phyloP scores from a whole-genome alignment of 306 rosid species.

The Vachellia pachyceras region DNA sequence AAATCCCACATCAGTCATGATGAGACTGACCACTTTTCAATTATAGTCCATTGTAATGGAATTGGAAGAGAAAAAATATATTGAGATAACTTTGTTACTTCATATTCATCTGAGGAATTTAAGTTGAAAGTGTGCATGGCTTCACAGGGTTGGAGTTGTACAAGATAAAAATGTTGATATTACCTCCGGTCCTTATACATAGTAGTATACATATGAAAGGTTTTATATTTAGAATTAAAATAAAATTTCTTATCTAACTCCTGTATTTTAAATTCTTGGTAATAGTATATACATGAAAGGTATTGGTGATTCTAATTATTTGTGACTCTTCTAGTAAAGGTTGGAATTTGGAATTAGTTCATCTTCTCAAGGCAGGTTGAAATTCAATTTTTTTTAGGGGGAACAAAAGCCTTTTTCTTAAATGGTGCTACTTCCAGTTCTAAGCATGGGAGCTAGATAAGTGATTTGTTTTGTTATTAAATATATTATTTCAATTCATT shows the following conservation, averaged over 20 bases:
- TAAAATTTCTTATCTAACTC: too few relatives aligned
- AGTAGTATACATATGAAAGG: too few relatives aligned
- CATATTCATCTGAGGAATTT: not conserved
- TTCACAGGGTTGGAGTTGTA: not conserved
- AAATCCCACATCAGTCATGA: not conserved
- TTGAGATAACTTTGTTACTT: not conserved
- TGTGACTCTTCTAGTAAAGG: not conserved
- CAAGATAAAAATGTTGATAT: not conserved
- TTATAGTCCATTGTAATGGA: not conserved
- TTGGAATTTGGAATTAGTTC: too few relatives aligned
- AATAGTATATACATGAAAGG: not conserved
- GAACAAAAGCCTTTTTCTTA: too few relatives aligned
- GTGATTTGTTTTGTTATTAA: too few relatives aligned
- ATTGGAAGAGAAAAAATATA: not conserved
- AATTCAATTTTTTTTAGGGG: not conserved
- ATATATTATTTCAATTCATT: too few relatives aligned
- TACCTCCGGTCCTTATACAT: too few relatives aligned
- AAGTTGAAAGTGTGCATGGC: not conserved
- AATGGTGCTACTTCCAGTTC: too few relatives aligned
- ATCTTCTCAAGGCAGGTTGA: too few relatives aligned
- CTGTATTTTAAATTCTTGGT: too few relatives aligned
- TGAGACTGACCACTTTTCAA: not conserved
- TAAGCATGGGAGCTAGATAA: too few relatives aligned
- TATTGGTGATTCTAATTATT: not conserved
- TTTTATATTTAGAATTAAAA: too few relatives aligned